Evolutionary conservation across 129 eudicot genomes (phyloP).

Genomic region (Tagetes erecta): DNA sequence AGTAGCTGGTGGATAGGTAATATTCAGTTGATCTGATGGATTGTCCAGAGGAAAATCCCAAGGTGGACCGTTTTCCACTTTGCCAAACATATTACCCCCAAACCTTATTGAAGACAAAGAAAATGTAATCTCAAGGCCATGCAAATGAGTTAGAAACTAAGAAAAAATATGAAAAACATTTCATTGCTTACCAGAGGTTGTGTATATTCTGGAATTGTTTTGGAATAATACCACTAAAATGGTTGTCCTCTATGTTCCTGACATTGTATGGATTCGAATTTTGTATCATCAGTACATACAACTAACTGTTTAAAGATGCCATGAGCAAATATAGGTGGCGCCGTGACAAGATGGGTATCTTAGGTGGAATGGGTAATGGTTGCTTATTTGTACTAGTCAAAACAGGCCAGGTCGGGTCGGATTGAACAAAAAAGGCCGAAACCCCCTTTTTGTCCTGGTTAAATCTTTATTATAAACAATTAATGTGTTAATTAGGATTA

Average conservation of each 20-base stretch:
- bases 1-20: constrained; percentile 61
- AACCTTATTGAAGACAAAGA: constrained; percentile 38
- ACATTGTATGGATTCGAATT: constrained; percentile 19
- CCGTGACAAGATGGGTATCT: too few relatives aligned
- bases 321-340: background rate
- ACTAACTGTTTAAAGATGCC: background rate
- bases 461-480: too few relatives aligned
- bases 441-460: too few relatives aligned
- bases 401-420: too few relatives aligned
- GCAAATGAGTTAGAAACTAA: too few relatives aligned
- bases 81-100: constrained; percentile 69
- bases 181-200: constrained; percentile 59
- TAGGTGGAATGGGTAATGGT: too few relatives aligned
- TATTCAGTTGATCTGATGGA: constrained; percentile 46
- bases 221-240: constrained; percentile 93
- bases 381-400: too few relatives aligned
- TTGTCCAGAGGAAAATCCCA: constrained; percentile 70
- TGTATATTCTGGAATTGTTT: constrained; percentile 65
- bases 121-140: too few relatives aligned
- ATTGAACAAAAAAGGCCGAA: too few relatives aligned
- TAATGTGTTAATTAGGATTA: too few relatives aligned
- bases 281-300: constrained; percentile 15
- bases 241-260: constrained; percentile 94
- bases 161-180: background rate
- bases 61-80: constrained; percentile 58